Base-by-base conservation (phyloP, 1,139 yeast genomes). In the Yamadazyma diospyri region DNA sequence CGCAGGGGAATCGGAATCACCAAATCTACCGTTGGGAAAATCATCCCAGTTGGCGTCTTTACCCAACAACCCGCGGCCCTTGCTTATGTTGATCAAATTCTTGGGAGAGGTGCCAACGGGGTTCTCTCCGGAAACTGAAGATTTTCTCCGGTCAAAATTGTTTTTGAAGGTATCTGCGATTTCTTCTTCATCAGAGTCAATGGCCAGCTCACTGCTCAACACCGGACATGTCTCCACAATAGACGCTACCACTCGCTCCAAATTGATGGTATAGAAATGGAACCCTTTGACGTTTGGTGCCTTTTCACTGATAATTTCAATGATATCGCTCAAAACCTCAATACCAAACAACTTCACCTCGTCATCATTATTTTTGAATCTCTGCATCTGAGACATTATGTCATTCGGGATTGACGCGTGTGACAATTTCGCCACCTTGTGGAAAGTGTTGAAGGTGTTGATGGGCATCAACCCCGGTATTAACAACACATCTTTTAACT, bases 31-130 rank as follows among this genome's bases (percentile, higher is more conserved):
- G 54, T 92, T 92, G 12, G 97, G 95, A 58, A 87, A 92, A 51
- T 92, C 98, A 64, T 92, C 98, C 98, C 98, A 92, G 3, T 94
- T 86, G 7, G 96, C 97, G 57, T 86, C 94, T 45, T 89, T 78
- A 16, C 96, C 95, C 27, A 86, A 55, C 2, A 84, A 76, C 27
- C 95, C 95, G 44, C 83, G 81, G 31, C 95, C 96, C 16, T 83
- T 73, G 35, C 94, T 82, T 24, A 86, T 86, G 6, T 89, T 86
- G 27, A 84, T 65, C 33, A 84, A 69, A 2, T 75, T 74, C 43
- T 76, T 74, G 11, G 22, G 26, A 10, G 15, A 23, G 10, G 4
- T 23, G 9, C 16, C 13, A 5, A 23, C 6, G n/a, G 25, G 26
- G 45, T 74, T 75, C 16, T 74, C 74, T 21, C 70, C 65, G 7